Evolutionary conservation across 2,329 filamentous ascomycete genomes (phyloP), one percentile per base, ranked within the genome.

Genomic region (Rhynchosporium secalis): DNA sequence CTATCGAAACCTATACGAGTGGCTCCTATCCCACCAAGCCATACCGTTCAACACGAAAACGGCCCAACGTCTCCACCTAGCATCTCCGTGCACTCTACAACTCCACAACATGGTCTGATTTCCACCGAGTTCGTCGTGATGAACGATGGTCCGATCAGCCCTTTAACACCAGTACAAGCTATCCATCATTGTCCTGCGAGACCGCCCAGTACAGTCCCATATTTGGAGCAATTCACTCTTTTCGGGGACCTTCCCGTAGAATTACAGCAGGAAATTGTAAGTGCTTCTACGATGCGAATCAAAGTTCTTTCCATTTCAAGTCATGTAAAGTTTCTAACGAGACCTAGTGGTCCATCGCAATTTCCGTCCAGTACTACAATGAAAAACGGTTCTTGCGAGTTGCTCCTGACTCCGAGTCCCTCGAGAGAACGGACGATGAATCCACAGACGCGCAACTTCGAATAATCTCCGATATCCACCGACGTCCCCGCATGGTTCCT

Each of bases 371-470:
- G 4, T 36, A 57, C 8, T 40, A 61, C 28, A 12, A 41, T 40
- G 59, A 61, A 29, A 61, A 56, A 36, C 45, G 59, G 20, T 43
- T 61, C 38, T 40, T 58, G 15, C 12, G 56, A 2, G n/a, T 58
- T 31, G 45, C 45, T 4, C 56, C 45, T 8, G 56, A 41, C 47
- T 48, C 59, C 10, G 10, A 43, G 4, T 43, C 26, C 4, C 46
- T 59, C 13, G 28, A 51, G 2, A 36, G 47, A 10, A 59, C 47
- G 15, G 46, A 49, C 1, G 36, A 59, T n/a, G 33, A 51, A 3
- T 36, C 57, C n/a, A 29, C 29, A 40, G 36, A 3, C 45, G 38
- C 28, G 8, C 57, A 47, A 13, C 47, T 59, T 26, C 57, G 33
- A 1, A 61, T 61, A 28, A 51, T 56, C 12, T 49, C 52, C 10